These are phyloP conservation scores for Groenewaldozyma tartarivorans DNA, from an alignment of 805 yeast species.

Conservation along the genomic window DNA sequence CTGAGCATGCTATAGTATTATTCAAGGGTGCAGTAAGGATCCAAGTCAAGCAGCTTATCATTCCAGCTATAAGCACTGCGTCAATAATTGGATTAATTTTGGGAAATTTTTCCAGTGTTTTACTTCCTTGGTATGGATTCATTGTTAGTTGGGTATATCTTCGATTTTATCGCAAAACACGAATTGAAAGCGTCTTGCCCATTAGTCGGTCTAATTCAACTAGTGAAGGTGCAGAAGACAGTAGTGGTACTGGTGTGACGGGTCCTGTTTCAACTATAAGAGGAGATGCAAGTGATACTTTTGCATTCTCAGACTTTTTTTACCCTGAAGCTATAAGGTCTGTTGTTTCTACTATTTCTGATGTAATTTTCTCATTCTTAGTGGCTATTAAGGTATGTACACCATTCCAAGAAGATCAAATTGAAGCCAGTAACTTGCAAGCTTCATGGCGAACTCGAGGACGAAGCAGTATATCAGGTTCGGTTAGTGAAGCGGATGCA, in stretches of 20 bases:
- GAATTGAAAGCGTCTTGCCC: conserved; percentile 46
- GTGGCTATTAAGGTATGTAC: conserved; percentile 42
- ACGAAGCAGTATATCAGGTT: conserved; percentile 2
- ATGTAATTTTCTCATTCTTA: conserved; percentile 33
- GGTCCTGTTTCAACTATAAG: no score
- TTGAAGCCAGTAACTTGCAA: conserved; percentile 66
- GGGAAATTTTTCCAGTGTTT: conserved; percentile 8
- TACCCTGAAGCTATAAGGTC: conserved; percentile 49
- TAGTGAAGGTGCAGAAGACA: conserved; percentile 10
- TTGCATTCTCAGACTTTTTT: conserved; percentile 75
- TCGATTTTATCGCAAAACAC: conserved; percentile 60
- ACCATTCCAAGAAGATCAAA: conserved; percentile 58
- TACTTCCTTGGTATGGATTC: conserved; percentile 34
- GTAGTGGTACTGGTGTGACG: no score
- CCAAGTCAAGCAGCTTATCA: conserved; percentile 31
- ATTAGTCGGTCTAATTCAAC: conserved; percentile 20
- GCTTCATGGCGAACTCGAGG: conserved; percentile 36
- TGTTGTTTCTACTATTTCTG: conserved; percentile 38
- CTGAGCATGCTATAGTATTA: conserved; percentile 47
- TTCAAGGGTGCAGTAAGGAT: conserved; percentile 40
- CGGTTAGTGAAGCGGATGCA: conserved; percentile 20
- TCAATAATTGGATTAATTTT: conserved; percentile 21
- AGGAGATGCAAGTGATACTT: conserved; percentile 90
- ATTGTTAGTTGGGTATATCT: conserved; percentile 66
- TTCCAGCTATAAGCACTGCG: conserved; percentile 29